Percentiles rank a stretch among this genome's conserved stretches.
These are phyloP conservation scores for Mimosa bimucronata DNA, from an alignment of 306 rosid genomes.

Conservation along the genomic window DNA sequence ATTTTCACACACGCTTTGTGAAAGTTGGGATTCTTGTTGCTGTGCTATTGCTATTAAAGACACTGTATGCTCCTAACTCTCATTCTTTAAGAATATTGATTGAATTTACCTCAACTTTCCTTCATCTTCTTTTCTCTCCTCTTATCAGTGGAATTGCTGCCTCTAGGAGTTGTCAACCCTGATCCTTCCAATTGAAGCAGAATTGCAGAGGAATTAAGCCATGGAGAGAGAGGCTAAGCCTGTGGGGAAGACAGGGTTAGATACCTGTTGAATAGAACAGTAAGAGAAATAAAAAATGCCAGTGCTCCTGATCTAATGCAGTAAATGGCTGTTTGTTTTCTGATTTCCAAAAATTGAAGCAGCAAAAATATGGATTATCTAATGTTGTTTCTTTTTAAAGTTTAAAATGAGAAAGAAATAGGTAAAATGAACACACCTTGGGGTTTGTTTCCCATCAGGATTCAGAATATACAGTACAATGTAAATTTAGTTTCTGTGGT, in stretches of 20 bases:
- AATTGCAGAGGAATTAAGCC: neutral
- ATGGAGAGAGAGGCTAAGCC: neutral
- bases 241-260: neutral
- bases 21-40: neutral
- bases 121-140: neutral
- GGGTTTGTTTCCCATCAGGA: neutral
- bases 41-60: neutral
- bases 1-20: too few species aligned
- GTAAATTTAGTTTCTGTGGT: neutral
- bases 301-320: neutral
- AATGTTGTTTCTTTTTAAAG: neutral
- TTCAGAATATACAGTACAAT: neutral
- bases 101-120: neutral
- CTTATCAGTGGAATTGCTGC: neutral
- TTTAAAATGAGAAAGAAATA: neutral
- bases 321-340: conserved; percentile 1
- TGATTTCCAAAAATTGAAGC: neutral
- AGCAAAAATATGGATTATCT: neutral
- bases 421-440: neutral
- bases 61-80: neutral
- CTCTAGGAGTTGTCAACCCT: neutral
- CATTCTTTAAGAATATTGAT: neutral
- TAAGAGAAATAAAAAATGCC: neutral
- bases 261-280: neutral
- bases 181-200: neutral